Base-by-base conservation (phyloP, 805 yeast species). In the Myxozyma mucilagina region DNA sequence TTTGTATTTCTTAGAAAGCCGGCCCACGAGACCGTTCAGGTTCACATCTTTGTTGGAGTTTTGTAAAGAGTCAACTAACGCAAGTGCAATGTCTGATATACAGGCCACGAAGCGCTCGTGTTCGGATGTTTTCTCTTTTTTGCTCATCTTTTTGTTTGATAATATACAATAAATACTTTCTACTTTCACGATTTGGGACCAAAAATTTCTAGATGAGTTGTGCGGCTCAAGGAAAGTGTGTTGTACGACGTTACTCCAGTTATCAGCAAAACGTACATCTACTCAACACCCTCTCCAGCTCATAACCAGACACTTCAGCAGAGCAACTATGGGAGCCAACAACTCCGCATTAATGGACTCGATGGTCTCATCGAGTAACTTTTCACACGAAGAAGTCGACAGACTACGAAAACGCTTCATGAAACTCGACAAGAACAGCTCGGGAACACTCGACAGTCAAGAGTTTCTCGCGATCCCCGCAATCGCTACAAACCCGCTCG, bases 391-490 rank as follows among this genome's bases (percentile, higher is more conserved):
- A 64, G 99, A 94, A 72, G 88, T 94, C 55, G 96, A 92, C 72
- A 81, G 99, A 64, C 78, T 94, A 61, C 85, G 96, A 60, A 90
- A 91, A 71, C 80, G 99, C 67, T 94, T 94, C 74, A 90, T 92
- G 96, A 94, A 96, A 71, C 78, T 94, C 56, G 99, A 94, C 74
- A 86, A 88, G 64, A 98, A 94, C 74, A 87, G 90, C 58, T 86
- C 91, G 2, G 99, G 99, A 0, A 86, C 96, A 6, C 88, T 94
- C 50, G 97, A 94, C 62, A 88, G 87, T 68, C 85, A 85, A 44
- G 99, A 94, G 74, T 93, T 96, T 71, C 79, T 93, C 68, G 84
- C 90, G 0, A 93, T 94, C 42, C 99, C 99, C 0, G 97, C 97
- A 0, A 90, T 94, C 32, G 84, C 90, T 4, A 81, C 87, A 32